Evolutionary conservation across 2,329 filamentous ascomycete genomes (phyloP), one percentile per base, ranked within the genome.

Genomic region (Pseudogymnoascus sp.): DNA sequence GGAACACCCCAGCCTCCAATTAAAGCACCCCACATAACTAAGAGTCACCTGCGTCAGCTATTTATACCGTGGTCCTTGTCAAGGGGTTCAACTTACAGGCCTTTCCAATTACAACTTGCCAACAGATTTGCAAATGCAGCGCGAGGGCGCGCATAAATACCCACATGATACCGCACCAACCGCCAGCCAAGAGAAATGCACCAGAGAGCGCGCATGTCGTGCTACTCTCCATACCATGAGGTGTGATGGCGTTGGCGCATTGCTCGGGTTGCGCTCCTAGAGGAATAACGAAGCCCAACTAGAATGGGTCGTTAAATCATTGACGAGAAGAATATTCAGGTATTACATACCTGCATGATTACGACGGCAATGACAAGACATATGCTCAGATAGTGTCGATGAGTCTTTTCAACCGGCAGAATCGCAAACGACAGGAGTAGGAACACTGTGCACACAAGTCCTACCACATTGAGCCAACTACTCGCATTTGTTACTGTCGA

Each of bases 101-200:
- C 47, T 86, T 83, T 38, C 94, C 94, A 3, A 96, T 89, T 6
- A 93, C 85, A 34, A 95, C 81, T 73, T 97, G 91, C 94, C 94
- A 99, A 78, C 92, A 97, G 65, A 99, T 97, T 74, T 97, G 94
- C 25, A 99, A 84, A 74, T 99, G 94, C 68, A 99, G 87, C 4
- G 91, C 96, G 34, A 97, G 76, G 0, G 93, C 89, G 65, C 94
- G 86, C 63, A 97, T 81, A 72, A 97, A 96, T 65, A 92, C 85
- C 93, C 94, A 99, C 74, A 96, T 86, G 32, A 91, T 84, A 50
- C 87, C 89, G 30, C 85, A 82, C 81, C 92, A 90, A 43, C 92
- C 94, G 60, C 94, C 94, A 30, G 92, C 83, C 58, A 97, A 81
- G 58, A 99, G 77, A 65, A 97, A 87, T 1, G 91, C 82, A 8